These are phyloP conservation scores for Phanerochaete carnosa DNA, from an alignment of 768 basidiomycete species.

Conservation along the genomic window DNA sequence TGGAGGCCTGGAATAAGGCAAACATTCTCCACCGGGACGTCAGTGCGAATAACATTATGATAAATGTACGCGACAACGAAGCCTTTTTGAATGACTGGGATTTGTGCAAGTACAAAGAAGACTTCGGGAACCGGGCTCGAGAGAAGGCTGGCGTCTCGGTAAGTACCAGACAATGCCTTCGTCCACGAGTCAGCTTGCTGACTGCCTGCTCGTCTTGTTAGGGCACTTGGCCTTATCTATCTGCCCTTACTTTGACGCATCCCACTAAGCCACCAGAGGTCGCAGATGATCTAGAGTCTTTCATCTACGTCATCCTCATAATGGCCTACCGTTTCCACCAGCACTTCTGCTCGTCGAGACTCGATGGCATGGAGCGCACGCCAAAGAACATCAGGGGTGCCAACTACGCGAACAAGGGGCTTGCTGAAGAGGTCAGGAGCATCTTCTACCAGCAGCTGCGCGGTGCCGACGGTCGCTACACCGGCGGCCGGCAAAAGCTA, in stretches of 20 bases:
- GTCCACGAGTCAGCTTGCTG: neutral
- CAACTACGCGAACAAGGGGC: neutral
- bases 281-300: no score
- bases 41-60: constrained; percentile 1
- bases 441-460: neutral
- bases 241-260: no score
- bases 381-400: neutral
- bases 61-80: neutral
- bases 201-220: no score
- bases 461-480: neutral
- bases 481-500: neutral
- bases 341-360: neutral
- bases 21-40: constrained; percentile 6
- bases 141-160: neutral
- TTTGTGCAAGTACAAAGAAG: constrained; percentile 7
- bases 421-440: neutral
- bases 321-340: neutral
- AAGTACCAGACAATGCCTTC: neutral
- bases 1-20: neutral
- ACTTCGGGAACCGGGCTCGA: neutral
- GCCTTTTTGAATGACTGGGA: constrained; percentile 10
- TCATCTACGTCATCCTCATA: neutral
- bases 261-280: no score
- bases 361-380: neutral
- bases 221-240: no score